These are phyloP conservation scores for Ascocoryne sarcoides DNA, from an alignment of 2,329 filamentous ascomycete genomes.

Conservation along the genomic window DNA sequence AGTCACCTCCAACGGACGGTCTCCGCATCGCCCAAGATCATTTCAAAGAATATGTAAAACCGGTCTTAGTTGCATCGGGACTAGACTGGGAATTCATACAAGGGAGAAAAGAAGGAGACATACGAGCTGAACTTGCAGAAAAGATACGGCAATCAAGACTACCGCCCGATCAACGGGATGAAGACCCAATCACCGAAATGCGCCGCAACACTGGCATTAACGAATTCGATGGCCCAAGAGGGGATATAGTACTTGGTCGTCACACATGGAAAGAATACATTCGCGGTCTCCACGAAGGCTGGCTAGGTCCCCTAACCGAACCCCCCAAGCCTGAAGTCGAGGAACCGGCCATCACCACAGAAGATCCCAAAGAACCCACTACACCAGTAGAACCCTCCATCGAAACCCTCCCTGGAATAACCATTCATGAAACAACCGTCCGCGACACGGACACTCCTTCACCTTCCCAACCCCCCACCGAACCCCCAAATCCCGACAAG, in stretches of 20 bases:
- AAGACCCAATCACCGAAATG: constrained; percentile 53
- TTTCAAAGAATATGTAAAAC: constrained; percentile 93
- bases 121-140: constrained; percentile 79
- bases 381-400: constrained; percentile 9
- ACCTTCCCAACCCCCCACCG: too few species aligned
- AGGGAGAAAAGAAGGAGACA: constrained; percentile 84
- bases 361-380: constrained; percentile 8
- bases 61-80: constrained; percentile 78
- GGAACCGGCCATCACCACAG: constrained; percentile 11
- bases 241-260: constrained; percentile 81
- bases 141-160: constrained; percentile 66
- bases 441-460: too few species aligned
- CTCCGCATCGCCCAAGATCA: constrained; percentile 82
- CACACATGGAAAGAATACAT: constrained; percentile 98
- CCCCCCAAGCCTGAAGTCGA: constrained; percentile 36
- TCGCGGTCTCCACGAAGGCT: constrained; percentile 87
- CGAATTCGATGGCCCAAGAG: constrained; percentile 64
- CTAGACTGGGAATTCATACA: constrained; percentile 96
- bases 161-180: constrained; percentile 28
- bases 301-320: constrained; percentile 74
- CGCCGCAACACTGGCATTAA: constrained; percentile 58
- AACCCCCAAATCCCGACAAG: too few species aligned
- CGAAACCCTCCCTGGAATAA: constrained; percentile 22
- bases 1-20: constrained; percentile 79
- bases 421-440: too few species aligned